phyloP scores from a whole-genome alignment of 192 early-diverging fungal genomes.

The Globomyces pollinis-pini region DNA sequence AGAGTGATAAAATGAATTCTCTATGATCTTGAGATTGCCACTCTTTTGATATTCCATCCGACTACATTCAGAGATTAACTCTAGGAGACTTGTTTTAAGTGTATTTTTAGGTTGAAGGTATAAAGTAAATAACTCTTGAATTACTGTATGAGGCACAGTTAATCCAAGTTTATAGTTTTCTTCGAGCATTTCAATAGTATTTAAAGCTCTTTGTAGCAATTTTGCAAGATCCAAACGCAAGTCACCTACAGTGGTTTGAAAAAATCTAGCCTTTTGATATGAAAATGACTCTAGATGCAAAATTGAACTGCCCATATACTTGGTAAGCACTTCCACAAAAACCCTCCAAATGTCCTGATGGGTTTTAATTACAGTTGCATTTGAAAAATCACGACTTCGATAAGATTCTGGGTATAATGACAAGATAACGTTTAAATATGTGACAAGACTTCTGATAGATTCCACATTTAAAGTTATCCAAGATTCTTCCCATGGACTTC shows the following conservation, averaged over 20 bases:
- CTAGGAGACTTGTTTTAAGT: neutral
- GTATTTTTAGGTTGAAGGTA: too few relatives aligned
- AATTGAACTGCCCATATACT: neutral
- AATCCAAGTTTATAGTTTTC: neutral
- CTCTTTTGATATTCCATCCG: neutral
- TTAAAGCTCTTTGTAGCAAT: neutral
- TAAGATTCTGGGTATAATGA: too few relatives aligned
- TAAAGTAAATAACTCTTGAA: neutral
- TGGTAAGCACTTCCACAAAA: neutral
- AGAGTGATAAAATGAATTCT: neutral
- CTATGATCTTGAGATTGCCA: neutral
- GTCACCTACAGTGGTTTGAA: neutral
- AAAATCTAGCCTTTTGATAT: neutral
- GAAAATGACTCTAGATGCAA: neutral
- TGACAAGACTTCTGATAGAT: too few relatives aligned
- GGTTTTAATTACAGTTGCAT: too few relatives aligned
- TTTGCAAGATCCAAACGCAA: neutral
- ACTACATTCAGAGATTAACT: neutral
- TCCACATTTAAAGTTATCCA: too few relatives aligned
- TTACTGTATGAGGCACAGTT: neutral
- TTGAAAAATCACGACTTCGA: too few relatives aligned
- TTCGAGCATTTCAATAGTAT: neutral
- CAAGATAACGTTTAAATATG: too few relatives aligned
- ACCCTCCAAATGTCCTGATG: neutral
- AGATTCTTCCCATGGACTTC: too few relatives aligned